These are phyloP conservation scores for Inga leiocalycina DNA, from an alignment of 306 rosid species.

Conservation along the genomic window DNA sequence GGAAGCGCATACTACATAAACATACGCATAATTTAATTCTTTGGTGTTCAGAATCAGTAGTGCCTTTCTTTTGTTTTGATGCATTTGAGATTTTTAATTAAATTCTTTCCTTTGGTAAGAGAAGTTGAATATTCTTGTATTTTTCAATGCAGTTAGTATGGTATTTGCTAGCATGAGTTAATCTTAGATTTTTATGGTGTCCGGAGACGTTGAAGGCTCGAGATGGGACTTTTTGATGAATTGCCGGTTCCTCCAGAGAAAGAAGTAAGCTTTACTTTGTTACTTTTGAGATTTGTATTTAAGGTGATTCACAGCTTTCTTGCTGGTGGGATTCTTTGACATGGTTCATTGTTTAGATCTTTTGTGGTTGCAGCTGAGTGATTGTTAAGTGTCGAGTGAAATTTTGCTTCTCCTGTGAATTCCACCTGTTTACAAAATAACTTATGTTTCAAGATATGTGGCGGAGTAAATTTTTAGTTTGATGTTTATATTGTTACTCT, in stretches of 20 bases:
- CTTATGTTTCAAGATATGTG: not conserved
- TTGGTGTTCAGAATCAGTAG: not conserved
- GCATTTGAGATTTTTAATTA: not conserved
- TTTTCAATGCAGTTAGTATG: conserved; percentile 33
- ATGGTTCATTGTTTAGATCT: conserved; percentile 28
- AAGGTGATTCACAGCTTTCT: conserved; percentile 19
- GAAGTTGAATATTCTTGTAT: not conserved
- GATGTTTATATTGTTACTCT: not conserved
- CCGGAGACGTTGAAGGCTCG: conserved; percentile 43
- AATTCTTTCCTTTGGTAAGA: not conserved
- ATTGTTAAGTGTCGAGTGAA: not conserved
- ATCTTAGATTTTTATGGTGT: conserved; percentile 37
- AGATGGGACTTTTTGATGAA: conserved; percentile 92
- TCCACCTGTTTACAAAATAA: not conserved
- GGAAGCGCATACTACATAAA: not conserved
- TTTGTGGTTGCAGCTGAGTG: conserved; percentile 27
- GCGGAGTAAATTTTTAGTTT: not conserved
- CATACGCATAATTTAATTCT: not conserved
- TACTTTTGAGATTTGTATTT: conserved; percentile 26
- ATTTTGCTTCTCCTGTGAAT: not conserved
- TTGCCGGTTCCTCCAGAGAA: conserved; percentile 84
- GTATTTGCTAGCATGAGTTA: conserved; percentile 40
- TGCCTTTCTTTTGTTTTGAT: not conserved
- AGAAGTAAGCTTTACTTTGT: conserved; percentile 55
- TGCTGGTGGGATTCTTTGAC: conserved; percentile 14